Evolutionary conservation across 2,329 filamentous ascomycete species (phyloP).

Genomic region (Aspergillus flavus): DNA sequence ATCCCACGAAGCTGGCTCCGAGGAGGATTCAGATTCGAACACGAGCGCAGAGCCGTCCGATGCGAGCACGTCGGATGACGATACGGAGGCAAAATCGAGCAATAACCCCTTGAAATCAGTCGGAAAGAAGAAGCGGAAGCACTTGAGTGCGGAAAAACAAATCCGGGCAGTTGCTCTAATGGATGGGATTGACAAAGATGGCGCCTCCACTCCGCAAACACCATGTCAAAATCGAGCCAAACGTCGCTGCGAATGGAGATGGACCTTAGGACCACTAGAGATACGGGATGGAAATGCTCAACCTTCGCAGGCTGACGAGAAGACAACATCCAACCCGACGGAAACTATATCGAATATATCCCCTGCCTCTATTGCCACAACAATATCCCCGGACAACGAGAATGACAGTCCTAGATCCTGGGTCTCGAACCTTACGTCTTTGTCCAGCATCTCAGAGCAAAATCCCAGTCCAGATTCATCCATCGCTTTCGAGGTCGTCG

Average conservation of each 20-base stretch:
- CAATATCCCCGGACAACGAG: slow-evolving; percentile 7
- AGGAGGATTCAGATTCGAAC: slow-evolving; percentile 32
- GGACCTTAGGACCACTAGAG: slow-evolving; percentile 56
- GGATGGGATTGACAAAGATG: slow-evolving; percentile 48
- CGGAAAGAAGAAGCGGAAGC: slow-evolving; percentile 43
- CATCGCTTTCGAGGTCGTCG: slow-evolving; percentile 6
- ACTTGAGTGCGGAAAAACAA: slow-evolving; percentile 36
- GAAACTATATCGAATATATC: not conserved
- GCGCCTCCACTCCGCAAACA: slow-evolving; percentile 53
- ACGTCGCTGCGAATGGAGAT: slow-evolving; percentile 58
- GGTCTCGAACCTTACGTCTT: slow-evolving; percentile 7
- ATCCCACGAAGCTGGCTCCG: slow-evolving; percentile 19
- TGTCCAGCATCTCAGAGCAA: slow-evolving; percentile 9
- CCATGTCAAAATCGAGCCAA: slow-evolving; percentile 57
- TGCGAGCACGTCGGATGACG: slow-evolving; percentile 37
- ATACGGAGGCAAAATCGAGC: slow-evolving; percentile 20
- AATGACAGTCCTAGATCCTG: slow-evolving; percentile 8
- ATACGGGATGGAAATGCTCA: slow-evolving; percentile 11
- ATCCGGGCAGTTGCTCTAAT: slow-evolving; percentile 43
- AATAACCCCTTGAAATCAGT: slow-evolving; percentile 17
- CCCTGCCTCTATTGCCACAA: slow-evolving; percentile 4
- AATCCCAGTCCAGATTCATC: slow-evolving; percentile 15
- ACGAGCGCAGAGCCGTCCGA: slow-evolving; percentile 32
- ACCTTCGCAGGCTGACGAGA: slow-evolving; percentile 5
- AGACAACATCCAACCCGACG: slow-evolving; percentile 4